These are phyloP conservation scores for Roridomyces roridus DNA, from an alignment of 768 basidiomycete genomes.

Conservation along the genomic window DNA sequence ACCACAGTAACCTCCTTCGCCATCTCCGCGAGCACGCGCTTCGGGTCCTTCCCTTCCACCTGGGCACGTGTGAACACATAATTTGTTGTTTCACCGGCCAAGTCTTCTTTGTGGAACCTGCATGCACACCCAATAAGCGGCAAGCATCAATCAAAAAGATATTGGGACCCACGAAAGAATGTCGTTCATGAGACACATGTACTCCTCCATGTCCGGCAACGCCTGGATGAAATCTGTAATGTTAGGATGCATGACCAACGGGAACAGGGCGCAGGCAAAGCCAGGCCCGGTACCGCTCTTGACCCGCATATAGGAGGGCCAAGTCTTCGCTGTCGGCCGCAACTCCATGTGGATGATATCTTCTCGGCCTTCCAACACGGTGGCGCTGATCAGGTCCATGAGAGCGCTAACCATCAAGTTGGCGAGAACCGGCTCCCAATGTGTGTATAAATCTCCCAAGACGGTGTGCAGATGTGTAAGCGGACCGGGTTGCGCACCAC, in stretches of 20 bases:
- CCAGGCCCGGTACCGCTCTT: constrained; percentile 21
- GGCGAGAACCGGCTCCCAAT: constrained; percentile 20
- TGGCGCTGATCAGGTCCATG: constrained; percentile 24
- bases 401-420: constrained; percentile 26
- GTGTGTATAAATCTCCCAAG: constrained; percentile 22
- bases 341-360: constrained; percentile 8
- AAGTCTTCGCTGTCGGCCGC: constrained; percentile 5
- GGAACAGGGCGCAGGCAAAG: constrained; percentile 20
- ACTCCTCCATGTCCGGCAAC: constrained; percentile 25
- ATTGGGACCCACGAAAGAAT: constrained; percentile 24
- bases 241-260: constrained; percentile 12
- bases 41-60: constrained; percentile 6
- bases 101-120: constrained; percentile 29
- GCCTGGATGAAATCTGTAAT: constrained; percentile 24
- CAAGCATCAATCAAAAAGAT: neutral
- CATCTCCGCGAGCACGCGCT: constrained; percentile 16
- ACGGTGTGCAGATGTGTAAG: neutral
- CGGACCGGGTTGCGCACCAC: neutral
- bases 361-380: constrained; percentile 16
- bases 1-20: neutral
- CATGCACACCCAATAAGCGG: too few relatives aligned
- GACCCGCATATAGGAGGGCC: constrained; percentile 27
- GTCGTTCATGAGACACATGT: constrained; percentile 23
- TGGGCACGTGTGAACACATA: constrained; percentile 25
- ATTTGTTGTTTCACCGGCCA: constrained; percentile 27